phyloP scores from a whole-genome alignment of 495 filamentous ascomycete genomes.

The Talaromyces proteolyticus region DNA sequence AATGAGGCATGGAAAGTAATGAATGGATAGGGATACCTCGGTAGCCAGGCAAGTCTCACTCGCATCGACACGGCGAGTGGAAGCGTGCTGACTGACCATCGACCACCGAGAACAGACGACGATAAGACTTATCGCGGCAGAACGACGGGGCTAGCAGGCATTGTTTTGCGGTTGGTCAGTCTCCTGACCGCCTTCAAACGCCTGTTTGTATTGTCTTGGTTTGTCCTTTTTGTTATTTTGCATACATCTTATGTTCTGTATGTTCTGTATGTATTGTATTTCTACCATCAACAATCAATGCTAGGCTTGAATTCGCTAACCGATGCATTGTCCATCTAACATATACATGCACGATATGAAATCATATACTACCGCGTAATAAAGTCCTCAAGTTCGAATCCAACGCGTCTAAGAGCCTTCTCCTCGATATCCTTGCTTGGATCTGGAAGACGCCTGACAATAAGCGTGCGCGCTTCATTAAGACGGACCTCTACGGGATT shows the following conservation, averaged over 20 bases:
- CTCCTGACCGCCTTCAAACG: background rate
- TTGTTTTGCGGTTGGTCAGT: background rate
- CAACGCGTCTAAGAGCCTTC: constrained; percentile 61
- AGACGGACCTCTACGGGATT: constrained; percentile 46
- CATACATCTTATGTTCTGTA: too few relatives aligned
- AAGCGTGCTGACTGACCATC: background rate
- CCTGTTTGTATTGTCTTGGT: too few relatives aligned
- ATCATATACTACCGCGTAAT: constrained; percentile 36
- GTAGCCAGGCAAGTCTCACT: too few relatives aligned
- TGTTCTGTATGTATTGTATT: too few relatives aligned
- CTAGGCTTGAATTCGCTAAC: too few relatives aligned
- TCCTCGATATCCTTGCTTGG: constrained; percentile 48
- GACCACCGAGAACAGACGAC: background rate
- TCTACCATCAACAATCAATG: too few relatives aligned
- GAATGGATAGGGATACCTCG: too few relatives aligned
- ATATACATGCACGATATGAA: background rate
- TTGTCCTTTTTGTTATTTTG: too few relatives aligned
- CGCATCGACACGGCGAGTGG: too few relatives aligned
- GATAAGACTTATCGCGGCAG: constrained; percentile 6
- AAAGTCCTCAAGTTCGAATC: constrained; percentile 82
- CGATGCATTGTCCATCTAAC: too few relatives aligned
- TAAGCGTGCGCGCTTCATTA: constrained; percentile 46
- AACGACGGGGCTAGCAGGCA: background rate
- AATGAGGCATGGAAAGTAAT: too few relatives aligned
- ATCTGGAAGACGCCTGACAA: constrained; percentile 46